phyloP scores from a whole-genome alignment of 495 filamentous ascomycete genomes.

The Hypoxylon lenormandii region DNA sequence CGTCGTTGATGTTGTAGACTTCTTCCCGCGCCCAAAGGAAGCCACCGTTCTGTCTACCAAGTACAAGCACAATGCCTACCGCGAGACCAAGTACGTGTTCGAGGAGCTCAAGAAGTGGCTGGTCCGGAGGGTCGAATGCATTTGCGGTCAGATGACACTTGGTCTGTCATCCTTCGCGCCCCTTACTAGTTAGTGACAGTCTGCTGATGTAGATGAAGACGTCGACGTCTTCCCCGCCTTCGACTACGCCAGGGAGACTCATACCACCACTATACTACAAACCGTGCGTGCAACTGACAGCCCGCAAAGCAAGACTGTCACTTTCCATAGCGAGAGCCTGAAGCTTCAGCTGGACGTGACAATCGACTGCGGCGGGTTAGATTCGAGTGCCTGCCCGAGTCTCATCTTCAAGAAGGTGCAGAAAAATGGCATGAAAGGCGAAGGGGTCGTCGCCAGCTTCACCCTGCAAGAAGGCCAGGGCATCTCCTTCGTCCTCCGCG shows the following conservation, averaged over 20 bases:
- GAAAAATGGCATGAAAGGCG: conserved; percentile 64
- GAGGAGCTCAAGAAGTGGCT: conserved; percentile 70
- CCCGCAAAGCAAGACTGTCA: conserved; percentile 67
- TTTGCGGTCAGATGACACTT: conserved; percentile 69
- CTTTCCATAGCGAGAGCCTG: conserved; percentile 68
- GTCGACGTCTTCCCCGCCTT: conserved; percentile 78
- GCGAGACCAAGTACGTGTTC: conserved; percentile 62
- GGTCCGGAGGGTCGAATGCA: conserved; percentile 76
- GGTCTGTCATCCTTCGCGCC: conserved; percentile 43
- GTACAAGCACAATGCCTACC: conserved; percentile 61
- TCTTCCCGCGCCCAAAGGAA: conserved; percentile 72
- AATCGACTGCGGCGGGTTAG: conserved; percentile 68
- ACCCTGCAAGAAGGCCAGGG: conserved; percentile 72
- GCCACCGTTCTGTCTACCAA: conserved; percentile 57
- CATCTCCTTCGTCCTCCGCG: conserved; percentile 73
- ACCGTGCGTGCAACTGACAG: conserved; percentile 51
- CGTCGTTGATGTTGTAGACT: conserved; percentile 76
- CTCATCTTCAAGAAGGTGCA: conserved; percentile 66
- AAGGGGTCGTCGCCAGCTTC: conserved; percentile 70
- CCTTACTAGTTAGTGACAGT: not conserved
- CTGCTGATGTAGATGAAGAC: conserved; percentile 48
- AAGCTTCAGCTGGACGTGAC: conserved; percentile 74
- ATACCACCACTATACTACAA: conserved; percentile 64
- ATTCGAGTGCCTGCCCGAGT: conserved; percentile 58
- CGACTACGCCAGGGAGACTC: conserved; percentile 71